A percentile compares a stretch with the other conserved stretches of the same genome.
Conservation (phyloP, 352 stramenopile species). For the Phytophthora meadii region DNA sequence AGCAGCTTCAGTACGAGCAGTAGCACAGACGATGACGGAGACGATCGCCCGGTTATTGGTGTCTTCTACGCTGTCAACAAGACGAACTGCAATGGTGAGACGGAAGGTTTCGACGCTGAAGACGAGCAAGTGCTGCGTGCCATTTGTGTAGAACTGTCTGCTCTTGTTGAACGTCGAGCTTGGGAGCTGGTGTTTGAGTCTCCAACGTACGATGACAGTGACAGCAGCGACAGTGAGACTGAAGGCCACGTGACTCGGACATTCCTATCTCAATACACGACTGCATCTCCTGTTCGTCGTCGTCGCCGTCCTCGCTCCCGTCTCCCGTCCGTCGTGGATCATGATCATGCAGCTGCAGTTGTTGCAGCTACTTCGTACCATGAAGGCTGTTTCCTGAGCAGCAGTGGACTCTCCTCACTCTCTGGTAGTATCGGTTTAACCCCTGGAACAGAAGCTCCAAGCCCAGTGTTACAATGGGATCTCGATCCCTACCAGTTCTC, state of each 20-base stretch:
- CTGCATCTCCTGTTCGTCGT: conserved; percentile 47
- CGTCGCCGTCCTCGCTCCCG: conserved; percentile 38
- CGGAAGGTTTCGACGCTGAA: conserved; percentile 59
- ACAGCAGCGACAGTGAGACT: conserved; percentile 48
- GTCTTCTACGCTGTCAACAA: conserved; percentile 90
- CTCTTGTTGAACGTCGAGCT: conserved; percentile 67
- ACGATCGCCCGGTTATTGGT: conserved; percentile 62
- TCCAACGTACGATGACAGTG: conserved; percentile 47
- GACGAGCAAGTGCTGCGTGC: conserved; percentile 74
- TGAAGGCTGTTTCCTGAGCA: conserved; percentile 45
- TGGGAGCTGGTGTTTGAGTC: conserved; percentile 82
- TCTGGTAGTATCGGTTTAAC: conserved; percentile 12
- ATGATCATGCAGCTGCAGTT: conserved; percentile 45
- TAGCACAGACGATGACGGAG: conserved; percentile 51
- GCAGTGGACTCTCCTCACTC: conserved; percentile 26
- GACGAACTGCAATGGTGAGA: conserved; percentile 37
- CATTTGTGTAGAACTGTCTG: conserved; percentile 68
- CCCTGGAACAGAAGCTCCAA: conserved; percentile 19
- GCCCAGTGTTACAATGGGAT: conserved; percentile 49
- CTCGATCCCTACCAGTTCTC: conserved; percentile 71
- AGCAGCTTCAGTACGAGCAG: conserved; percentile 60
- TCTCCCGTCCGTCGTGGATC: conserved; percentile 35
- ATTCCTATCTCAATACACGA: conserved; percentile 82
- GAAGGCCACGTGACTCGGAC: conserved; percentile 62
- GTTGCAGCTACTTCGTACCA: conserved; percentile 45